phyloP scores from a whole-genome alignment of 2,329 filamentous ascomycete genomes.

The Teratosphaeria viscida region DNA sequence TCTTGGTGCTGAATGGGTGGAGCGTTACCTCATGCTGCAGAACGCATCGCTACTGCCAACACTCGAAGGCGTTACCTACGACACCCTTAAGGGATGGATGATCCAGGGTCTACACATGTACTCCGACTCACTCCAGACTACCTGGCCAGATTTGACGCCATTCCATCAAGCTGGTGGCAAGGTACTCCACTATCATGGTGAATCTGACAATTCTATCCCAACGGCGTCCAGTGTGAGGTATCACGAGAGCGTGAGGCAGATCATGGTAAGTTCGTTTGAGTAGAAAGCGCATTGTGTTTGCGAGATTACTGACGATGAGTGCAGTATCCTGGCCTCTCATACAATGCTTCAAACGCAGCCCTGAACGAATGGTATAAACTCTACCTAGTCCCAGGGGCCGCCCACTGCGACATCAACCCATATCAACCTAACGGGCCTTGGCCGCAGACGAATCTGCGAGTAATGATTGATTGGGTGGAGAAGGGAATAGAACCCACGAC shows the following conservation, averaged over 20 bases:
- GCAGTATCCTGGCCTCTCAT: conserved; percentile 30
- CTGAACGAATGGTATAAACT: conserved; percentile 45
- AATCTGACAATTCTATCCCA: conserved; percentile 44
- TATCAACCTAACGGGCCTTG: conserved; percentile 26
- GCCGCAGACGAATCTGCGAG: conserved; percentile 37
- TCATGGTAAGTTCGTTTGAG: conserved; percentile 27
- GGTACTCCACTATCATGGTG: conserved; percentile 49
- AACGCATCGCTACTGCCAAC: conserved; percentile 31
- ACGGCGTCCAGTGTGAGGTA: conserved; percentile 46
- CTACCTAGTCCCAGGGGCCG: conserved; percentile 45
- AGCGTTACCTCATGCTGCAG: conserved; percentile 32
- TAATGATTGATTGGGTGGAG: conserved; percentile 22
- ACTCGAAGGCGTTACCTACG: conserved; percentile 44
- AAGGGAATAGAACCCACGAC: conserved; percentile 8
- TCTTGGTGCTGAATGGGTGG: conserved; percentile 32
- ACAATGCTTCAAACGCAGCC: conserved; percentile 27
- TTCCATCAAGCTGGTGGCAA: conserved; percentile 41
- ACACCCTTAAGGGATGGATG: conserved; percentile 47
- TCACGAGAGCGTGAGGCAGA: conserved; percentile 41
- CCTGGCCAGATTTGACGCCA: conserved; percentile 39
- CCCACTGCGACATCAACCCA: conserved; percentile 39
- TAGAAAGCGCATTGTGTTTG: no score
- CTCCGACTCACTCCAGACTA: conserved; percentile 44
- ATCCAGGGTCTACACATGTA: conserved; percentile 39
- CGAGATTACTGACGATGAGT: no score